These are phyloP conservation scores for Schizosaccharomyces pombe DNA, from an alignment of 805 yeast genomes.

Conservation along the genomic window ASM294v3 CU329670.1:4512501-4513000, in stretches of 20 bases:
- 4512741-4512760: background rate
- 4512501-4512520: conserved; percentile 7
- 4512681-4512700: conserved; percentile 6
- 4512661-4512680: conserved; percentile 6
- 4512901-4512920: background rate
- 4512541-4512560: conserved; percentile 11
- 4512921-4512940: background rate
- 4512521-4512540: conserved; percentile 10
- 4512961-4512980: background rate
- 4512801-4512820: background rate
- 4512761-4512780: background rate
- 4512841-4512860: background rate
- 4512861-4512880: background rate
- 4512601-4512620: background rate
- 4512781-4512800: background rate
- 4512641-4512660: conserved; percentile 7
- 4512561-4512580: conserved; percentile 12
- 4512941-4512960: background rate
- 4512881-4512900: background rate
- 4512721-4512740: background rate
- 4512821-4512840: background rate
- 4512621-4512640: background rate
- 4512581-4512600: conserved; percentile 11
- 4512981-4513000: background rate
- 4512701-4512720: conserved; percentile 5